phyloP scores from a whole-genome alignment of 164 flowering plant species.

The Chimonanthus praecox region DNA sequence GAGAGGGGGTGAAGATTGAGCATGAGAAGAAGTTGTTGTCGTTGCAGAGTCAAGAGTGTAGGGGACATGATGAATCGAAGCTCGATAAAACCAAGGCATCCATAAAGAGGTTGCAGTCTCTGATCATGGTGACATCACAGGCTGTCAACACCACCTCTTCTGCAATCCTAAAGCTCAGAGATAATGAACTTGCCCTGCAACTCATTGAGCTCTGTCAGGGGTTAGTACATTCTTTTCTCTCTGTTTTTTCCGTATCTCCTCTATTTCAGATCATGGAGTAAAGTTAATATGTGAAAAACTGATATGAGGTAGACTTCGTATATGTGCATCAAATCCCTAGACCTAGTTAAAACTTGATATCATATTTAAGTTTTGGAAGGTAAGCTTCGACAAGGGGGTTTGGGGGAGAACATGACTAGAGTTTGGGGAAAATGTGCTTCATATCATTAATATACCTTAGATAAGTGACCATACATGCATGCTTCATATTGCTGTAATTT shows the following conservation, averaged over 20 bases:
- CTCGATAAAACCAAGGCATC: constrained; percentile 93
- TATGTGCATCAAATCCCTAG: no score
- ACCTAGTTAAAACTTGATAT: no score
- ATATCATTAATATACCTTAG: no score
- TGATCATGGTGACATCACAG: constrained; percentile 80
- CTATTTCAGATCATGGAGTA: not conserved
- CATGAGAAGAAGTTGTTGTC: constrained; percentile 78
- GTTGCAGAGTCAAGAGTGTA: constrained; percentile 78
- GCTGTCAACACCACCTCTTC: constrained; percentile 83
- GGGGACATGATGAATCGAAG: constrained; percentile 71
- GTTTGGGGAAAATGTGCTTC: no score
- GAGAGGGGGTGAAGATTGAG: constrained; percentile 89
- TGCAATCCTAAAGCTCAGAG: constrained; percentile 62
- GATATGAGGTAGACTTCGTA: not conserved
- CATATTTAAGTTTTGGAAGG: no score
- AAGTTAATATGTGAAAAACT: not conserved
- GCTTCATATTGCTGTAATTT: not conserved
- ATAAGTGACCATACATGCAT: not conserved
- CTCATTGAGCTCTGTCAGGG: constrained; percentile 87
- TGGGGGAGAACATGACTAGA: no score
- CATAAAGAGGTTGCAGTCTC: constrained; percentile 72
- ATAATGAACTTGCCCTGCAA: constrained; percentile 79
- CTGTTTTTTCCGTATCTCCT: not conserved
- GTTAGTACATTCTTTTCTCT: constrained; percentile 30
- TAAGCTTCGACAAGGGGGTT: no score